Percentiles rank a stretch among this genome's conserved stretches.
phyloP scores from a whole-genome alignment of 2,329 filamentous ascomycete genomes.

The Westerdykella aurantiaca region DNA sequence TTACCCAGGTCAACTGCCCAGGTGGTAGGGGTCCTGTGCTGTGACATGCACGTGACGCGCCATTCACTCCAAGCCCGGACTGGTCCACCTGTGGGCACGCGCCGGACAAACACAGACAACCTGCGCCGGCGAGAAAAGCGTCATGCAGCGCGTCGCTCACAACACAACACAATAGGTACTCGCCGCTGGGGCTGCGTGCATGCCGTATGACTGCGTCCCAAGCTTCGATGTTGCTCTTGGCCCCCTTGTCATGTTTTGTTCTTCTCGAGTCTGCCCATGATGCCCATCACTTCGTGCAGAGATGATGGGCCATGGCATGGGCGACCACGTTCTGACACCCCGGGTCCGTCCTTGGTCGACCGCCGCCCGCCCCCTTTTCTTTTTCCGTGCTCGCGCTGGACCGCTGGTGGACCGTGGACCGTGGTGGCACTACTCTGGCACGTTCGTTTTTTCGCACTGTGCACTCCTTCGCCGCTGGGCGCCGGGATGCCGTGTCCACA shows the following conservation, averaged over 20 bases:
- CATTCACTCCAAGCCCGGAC: slow-evolving; percentile 1
- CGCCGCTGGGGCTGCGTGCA: background rate
- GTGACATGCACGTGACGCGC: slow-evolving; percentile 16
- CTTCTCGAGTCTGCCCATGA: background rate
- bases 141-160: background rate
- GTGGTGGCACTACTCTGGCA: background rate
- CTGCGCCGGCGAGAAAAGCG: too few relatives aligned
- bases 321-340: slow-evolving; percentile 13
- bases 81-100: too few relatives aligned
- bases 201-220: too few relatives aligned
- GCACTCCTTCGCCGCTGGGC: slow-evolving; percentile 9
- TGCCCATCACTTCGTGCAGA: slow-evolving; percentile 6
- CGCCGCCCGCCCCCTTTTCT: slow-evolving; percentile 2
- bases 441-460: background rate
- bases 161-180: background rate
- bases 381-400: too few relatives aligned
- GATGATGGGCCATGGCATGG: background rate
- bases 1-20: slow-evolving; percentile 3
- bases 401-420: too few relatives aligned
- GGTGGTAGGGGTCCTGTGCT: background rate
- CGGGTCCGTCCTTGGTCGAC: background rate
- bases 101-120: too few relatives aligned
- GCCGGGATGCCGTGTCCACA: slow-evolving; percentile 14
- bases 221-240: too few relatives aligned
- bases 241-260: too few relatives aligned